Evolutionary conservation across 495 filamentous ascomycete genomes (phyloP), one percentile per base, ranked within the genome.

Genomic region (Neohortaea acidophila): DNA sequence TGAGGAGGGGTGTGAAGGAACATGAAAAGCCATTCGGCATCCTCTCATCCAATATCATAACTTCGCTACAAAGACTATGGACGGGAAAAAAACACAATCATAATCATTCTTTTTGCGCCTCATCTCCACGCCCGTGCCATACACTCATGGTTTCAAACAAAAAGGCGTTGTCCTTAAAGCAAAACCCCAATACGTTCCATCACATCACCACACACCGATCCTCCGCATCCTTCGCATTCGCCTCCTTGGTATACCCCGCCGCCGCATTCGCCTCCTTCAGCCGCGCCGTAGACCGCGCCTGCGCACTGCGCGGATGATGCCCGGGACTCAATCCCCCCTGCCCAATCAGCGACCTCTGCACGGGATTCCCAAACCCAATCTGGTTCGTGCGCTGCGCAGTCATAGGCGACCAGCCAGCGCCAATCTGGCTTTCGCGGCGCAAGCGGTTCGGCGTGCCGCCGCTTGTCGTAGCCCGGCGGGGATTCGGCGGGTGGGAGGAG

Each of bases 121-220:
- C n/a, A n/a, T n/a, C n/a, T n/a, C n/a, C n/a, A n/a, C n/a, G n/a
- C n/a, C n/a, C n/a, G n/a, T n/a, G n/a, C n/a, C n/a, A n/a, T n/a
- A n/a, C n/a, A n/a, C n/a, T n/a, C n/a, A n/a, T n/a, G n/a, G n/a
- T n/a, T 27, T 27, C 24, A 27, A 27, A 27, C 24, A 27, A 8
- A 27, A 27, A 27, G n/a, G 24, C 24, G 8, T 27, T 34, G 7
- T 23, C n/a, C n/a, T n/a, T n/a, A n/a, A n/a, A n/a, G n/a, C n/a
- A n/a, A n/a, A n/a, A n/a, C n/a, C n/a, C n/a, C n/a, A n/a, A n/a
- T n/a, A n/a, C n/a, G n/a, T n/a, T n/a, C 23, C 36, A 23, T 44
- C 32, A 60, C 57, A 60, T 60, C n/a, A 60, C 51, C 17, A 50
- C 44, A 47, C 57, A 60, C 51, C 48, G 58, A 3, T 60, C 57